Base-by-base conservation (phyloP, 805 yeast genomes). In the Yarrowia sp. region DNA sequence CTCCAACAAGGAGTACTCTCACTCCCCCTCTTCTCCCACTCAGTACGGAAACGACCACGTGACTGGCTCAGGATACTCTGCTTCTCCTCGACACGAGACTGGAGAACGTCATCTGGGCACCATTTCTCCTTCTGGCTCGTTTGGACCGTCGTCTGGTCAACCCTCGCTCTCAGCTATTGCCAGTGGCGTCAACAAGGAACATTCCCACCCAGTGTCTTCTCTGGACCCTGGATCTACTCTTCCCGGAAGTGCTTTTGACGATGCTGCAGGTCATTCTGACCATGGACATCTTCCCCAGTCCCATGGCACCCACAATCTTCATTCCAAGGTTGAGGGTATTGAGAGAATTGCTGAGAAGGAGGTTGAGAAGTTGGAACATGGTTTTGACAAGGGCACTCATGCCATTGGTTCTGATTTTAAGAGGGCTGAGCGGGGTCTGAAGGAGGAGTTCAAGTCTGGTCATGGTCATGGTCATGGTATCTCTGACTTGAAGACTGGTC, bases 251-350 rank as follows among this genome's bases (percentile, higher is more conserved):
- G 58, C 58, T 22, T 51, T 51, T n/a, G 58, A 51, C n/a, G 41
- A 8, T 2, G n/a, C 10, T 3, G 19, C 51, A n/a, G 32, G 12
- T 4, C 32, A 40, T n/a, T 19, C 44, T 19, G 24, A 21, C n/a
- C 16, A 12, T 33, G 40, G 40, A n/a, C 16, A 16, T 35, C 40
- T 14, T 1, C 58, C 58, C 10, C 41, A 33, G 21, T 51, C 58
- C 11, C 58, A 51, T 10, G 41, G 41, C 8, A 33, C 58, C 41
- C 30, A 21, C 58, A 51, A 51, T 21, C 41, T 51, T 19, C 58
- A 51, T 21, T 51, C 58, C 58, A 51, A 51, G 58, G 58, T 51
- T 3, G 58, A 51, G 58, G 58, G 58, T n/a, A 16, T 51, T 28
- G 58, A 51, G 30, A 51, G 33, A 41, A 33, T 30, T 21, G 58